These are phyloP conservation scores for Elaeis oleifera DNA, from an alignment of 202 grass and related monocot genomes.

Conservation along the genomic window DNA sequence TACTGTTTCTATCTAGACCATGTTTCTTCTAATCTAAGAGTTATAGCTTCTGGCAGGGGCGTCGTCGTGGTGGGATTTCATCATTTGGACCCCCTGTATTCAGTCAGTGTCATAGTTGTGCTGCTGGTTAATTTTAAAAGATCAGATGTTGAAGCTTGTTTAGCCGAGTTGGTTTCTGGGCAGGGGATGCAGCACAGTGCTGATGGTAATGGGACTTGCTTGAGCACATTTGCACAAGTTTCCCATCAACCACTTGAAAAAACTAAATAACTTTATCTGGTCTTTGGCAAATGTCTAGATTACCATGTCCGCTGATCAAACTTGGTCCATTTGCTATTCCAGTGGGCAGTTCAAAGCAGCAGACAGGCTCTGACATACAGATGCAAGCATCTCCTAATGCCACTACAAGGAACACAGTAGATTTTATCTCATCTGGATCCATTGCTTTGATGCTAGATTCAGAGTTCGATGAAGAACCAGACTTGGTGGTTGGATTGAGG, in stretches of 20 bases:
- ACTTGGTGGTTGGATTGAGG: slow-evolving; percentile 55
- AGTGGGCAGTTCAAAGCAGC: slow-evolving; percentile 27
- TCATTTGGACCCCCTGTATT: slow-evolving; percentile 39
- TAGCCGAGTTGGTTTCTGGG: slow-evolving; percentile 48
- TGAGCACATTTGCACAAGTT: slow-evolving; percentile 52
- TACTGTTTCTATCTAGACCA: neutral
- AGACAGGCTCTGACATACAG: neutral
- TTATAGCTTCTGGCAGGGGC: slow-evolving; percentile 17
- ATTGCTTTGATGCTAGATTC: slow-evolving; percentile 40
- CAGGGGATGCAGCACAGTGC: slow-evolving; percentile 18
- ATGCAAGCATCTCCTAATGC: neutral
- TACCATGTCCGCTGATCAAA: slow-evolving; percentile 41
- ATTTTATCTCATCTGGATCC: neutral
- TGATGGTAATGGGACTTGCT: slow-evolving; percentile 26
- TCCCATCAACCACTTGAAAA: slow-evolving; percentile 32
- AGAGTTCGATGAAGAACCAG: slow-evolving; percentile 38
- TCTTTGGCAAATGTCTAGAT: slow-evolving; percentile 37
- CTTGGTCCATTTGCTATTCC: slow-evolving; percentile 49
- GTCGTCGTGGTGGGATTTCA: slow-evolving; percentile 6
- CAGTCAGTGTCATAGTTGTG: slow-evolving; percentile 41
- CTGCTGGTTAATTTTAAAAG: slow-evolving; percentile 39
- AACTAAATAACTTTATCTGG: slow-evolving; percentile 47
- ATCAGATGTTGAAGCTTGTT: slow-evolving; percentile 31
- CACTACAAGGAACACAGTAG: neutral
- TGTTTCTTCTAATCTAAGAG: neutral